phyloP scores from a whole-genome alignment of 2,329 filamentous ascomycete species.

The Trichoderma atrobrunneum region DNA sequence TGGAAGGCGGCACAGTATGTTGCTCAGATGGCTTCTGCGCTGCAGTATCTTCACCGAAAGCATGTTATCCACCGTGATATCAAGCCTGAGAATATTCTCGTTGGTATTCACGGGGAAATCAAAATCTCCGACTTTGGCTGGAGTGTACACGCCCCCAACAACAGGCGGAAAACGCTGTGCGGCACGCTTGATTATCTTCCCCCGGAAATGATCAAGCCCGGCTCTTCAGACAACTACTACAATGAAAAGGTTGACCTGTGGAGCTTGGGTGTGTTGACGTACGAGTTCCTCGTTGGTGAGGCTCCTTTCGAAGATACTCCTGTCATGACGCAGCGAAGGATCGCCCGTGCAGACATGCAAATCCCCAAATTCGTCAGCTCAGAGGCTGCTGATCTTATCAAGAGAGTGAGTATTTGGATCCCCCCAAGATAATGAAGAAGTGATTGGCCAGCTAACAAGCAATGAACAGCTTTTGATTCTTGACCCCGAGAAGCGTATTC shows the following conservation, averaged over 20 bases:
- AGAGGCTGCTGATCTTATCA: slow-evolving; percentile 89
- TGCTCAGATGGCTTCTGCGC: slow-evolving; percentile 61
- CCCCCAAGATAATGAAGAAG: neutral
- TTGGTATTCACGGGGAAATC: slow-evolving; percentile 91
- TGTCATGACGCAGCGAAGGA: slow-evolving; percentile 89
- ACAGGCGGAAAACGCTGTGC: slow-evolving; percentile 90
- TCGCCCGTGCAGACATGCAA: slow-evolving; percentile 85
- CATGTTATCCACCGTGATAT: slow-evolving; percentile 35
- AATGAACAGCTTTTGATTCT: slow-evolving; percentile 72
- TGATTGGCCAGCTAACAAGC: slow-evolving; percentile 24
- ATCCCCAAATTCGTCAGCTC: slow-evolving; percentile 86
- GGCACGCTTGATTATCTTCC: slow-evolving; percentile 96
- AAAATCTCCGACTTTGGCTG: slow-evolving; percentile 99
- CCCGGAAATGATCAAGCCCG: slow-evolving; percentile 91
- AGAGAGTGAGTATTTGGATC: slow-evolving; percentile 61
- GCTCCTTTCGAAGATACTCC: slow-evolving; percentile 96
- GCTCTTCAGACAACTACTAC: slow-evolving; percentile 81
- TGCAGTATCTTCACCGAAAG: slow-evolving; percentile 33
- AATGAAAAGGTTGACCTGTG: slow-evolving; percentile 95
- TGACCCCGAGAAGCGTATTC: slow-evolving; percentile 89
- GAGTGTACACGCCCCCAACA: slow-evolving; percentile 96
- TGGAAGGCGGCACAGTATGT: slow-evolving; percentile 69
- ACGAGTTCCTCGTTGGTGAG: slow-evolving; percentile 94
- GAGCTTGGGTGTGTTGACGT: slow-evolving; percentile 91
- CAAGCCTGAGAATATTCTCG: slow-evolving; percentile 73